Percentiles rank a stretch among this genome's conserved stretches.
These are phyloP conservation scores for Globisporangium carolinianum DNA, from an alignment of 352 stramenopile genomes.

Conservation along the genomic window DNA sequence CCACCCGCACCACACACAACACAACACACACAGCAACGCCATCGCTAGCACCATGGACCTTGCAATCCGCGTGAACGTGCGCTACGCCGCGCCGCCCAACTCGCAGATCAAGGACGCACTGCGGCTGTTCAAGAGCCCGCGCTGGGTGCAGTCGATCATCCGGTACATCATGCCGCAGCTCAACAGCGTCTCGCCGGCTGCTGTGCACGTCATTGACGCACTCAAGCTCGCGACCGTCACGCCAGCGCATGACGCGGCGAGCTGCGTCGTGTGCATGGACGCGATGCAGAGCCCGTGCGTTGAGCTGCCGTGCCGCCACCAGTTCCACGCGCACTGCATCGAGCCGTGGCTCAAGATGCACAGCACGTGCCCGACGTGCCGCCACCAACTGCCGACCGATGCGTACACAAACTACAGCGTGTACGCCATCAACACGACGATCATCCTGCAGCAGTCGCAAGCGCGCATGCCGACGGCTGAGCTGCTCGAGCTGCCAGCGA, in stretches of 20 bases:
- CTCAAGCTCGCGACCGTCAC: slow-evolving; percentile 39
- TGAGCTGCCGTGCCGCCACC: slow-evolving; percentile 68
- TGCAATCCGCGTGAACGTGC: slow-evolving; percentile 84
- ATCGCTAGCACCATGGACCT: slow-evolving; percentile 53
- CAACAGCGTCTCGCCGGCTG: slow-evolving; percentile 70
- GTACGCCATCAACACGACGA: slow-evolving; percentile 88
- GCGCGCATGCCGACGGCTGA: slow-evolving; percentile 67
- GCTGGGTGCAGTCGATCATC: slow-evolving; percentile 88
- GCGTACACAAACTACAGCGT: slow-evolving; percentile 83
- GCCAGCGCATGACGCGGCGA: slow-evolving; percentile 13
- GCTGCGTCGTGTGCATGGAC: slow-evolving; percentile 86
- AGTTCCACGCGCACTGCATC: slow-evolving; percentile 77
- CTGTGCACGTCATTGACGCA: slow-evolving; percentile 48
- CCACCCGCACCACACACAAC: slow-evolving; percentile 1
- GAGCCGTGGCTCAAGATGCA: slow-evolving; percentile 85
- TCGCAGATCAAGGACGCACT: slow-evolving; percentile 86
- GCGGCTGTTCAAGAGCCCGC: slow-evolving; percentile 82
- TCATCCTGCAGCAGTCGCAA: slow-evolving; percentile 82
- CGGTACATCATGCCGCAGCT: slow-evolving; percentile 87
- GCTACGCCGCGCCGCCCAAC: slow-evolving; percentile 76
- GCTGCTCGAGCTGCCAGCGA: slow-evolving; percentile 71
- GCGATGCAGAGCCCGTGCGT: slow-evolving; percentile 41
- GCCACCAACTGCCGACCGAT: slow-evolving; percentile 73
- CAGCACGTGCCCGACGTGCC: slow-evolving; percentile 79
- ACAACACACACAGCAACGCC: background rate